Percentiles rank a stretch among this genome's conserved stretches.
phyloP scores from a whole-genome alignment of 2,329 filamentous ascomycete genomes.

The Colletotrichum karsti region DNA sequence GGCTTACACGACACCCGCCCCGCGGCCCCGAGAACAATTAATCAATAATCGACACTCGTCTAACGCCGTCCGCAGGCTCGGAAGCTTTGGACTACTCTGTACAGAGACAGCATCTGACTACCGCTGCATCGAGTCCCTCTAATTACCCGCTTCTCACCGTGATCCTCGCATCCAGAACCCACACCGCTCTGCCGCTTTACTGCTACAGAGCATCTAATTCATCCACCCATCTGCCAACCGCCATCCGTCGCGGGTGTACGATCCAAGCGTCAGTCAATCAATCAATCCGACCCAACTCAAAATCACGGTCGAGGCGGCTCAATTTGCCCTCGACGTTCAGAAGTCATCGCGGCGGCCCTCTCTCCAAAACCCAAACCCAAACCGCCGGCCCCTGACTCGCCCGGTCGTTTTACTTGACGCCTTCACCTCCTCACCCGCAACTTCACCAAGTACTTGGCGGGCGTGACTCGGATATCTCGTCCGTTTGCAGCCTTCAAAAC shows the following conservation, averaged over 20 bases:
- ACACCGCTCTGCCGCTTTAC: conserved; percentile 20
- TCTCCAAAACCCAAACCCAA: neutral
- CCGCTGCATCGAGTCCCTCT: neutral
- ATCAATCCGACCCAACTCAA: conserved; percentile 16
- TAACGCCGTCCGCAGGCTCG: conserved; percentile 21
- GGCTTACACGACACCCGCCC: conserved; percentile 3
- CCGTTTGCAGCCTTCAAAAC: conserved; percentile 27
- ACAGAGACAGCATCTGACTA: neutral
- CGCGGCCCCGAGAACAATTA: conserved; percentile 12
- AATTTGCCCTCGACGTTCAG: conserved; percentile 24
- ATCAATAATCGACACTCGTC: conserved; percentile 24
- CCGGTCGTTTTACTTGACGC: conserved; percentile 27
- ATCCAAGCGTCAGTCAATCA: conserved; percentile 21
- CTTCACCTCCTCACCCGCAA: conserved; percentile 20
- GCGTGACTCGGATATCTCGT: conserved; percentile 6
- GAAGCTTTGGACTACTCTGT: neutral
- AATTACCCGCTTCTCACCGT: neutral
- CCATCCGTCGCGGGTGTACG: neutral
- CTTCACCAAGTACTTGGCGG: conserved; percentile 3
- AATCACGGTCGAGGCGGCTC: neutral
- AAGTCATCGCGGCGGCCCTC: neutral
- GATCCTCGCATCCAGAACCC: neutral
- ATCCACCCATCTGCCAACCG: neutral
- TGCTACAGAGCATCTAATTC: conserved; percentile 5
- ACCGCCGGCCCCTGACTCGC: conserved; percentile 20